Evolutionary conservation across 2,329 filamentous ascomycete species (phyloP).

Genomic region (Coniella lustricola): DNA sequence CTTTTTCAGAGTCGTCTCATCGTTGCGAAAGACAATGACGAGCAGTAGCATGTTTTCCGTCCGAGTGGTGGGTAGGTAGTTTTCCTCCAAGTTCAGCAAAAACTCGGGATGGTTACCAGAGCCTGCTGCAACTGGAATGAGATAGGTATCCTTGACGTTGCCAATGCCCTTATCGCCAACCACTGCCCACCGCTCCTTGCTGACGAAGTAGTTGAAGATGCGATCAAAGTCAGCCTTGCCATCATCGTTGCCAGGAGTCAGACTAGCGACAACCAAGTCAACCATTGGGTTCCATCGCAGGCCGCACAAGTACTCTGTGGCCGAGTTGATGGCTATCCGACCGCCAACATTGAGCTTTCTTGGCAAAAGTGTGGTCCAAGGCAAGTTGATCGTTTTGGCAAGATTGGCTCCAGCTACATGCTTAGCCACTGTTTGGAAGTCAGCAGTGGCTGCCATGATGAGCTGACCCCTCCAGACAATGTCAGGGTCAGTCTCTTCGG

Average conservation of each 20-base stretch:
- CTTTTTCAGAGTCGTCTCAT: slow-evolving; percentile 33
- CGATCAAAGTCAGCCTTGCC: slow-evolving; percentile 60
- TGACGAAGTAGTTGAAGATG: slow-evolving; percentile 81
- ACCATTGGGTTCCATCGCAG: slow-evolving; percentile 75
- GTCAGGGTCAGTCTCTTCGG: slow-evolving; percentile 64
- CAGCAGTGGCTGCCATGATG: slow-evolving; percentile 69
- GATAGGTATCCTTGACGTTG: slow-evolving; percentile 82
- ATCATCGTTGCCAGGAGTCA: slow-evolving; percentile 57
- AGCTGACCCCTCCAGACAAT: slow-evolving; percentile 73
- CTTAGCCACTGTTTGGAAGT: slow-evolving; percentile 70
- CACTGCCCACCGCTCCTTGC: slow-evolving; percentile 79
- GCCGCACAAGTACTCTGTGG: slow-evolving; percentile 85
- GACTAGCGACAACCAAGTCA: slow-evolving; percentile 73
- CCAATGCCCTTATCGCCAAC: slow-evolving; percentile 67
- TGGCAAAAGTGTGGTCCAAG: slow-evolving; percentile 72
- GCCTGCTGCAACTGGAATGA: slow-evolving; percentile 76
- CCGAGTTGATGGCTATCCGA: slow-evolving; percentile 73
- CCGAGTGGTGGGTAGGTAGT: slow-evolving; percentile 64
- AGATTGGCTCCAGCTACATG: slow-evolving; percentile 82
- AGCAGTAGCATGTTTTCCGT: slow-evolving; percentile 73
- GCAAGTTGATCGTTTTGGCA: slow-evolving; percentile 41
- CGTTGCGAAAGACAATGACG: slow-evolving; percentile 75
- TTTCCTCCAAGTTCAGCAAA: slow-evolving; percentile 79
- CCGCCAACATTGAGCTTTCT: slow-evolving; percentile 64
- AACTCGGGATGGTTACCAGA: slow-evolving; percentile 71